These are phyloP conservation scores for Tolypocladium tundrense DNA, from an alignment of 2,329 filamentous ascomycete genomes.

Conservation along the genomic window DNA sequence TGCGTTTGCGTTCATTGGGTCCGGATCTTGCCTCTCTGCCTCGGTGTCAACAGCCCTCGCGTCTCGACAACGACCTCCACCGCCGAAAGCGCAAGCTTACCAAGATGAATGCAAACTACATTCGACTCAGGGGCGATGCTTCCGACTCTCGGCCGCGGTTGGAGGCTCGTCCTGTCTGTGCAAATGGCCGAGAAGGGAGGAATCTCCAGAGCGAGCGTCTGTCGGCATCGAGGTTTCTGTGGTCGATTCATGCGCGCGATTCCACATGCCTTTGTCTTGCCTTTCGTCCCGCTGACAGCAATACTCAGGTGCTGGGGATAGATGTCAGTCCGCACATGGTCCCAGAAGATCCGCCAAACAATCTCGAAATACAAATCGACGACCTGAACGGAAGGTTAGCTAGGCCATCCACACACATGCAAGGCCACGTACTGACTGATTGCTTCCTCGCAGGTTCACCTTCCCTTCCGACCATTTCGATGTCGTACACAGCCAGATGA, in stretches of 20 bases:
- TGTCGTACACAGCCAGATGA: conserved; percentile 67
- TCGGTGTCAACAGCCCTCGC: background rate
- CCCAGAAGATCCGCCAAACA: conserved; percentile 52
- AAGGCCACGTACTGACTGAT: background rate
- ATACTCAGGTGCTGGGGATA: conserved; percentile 54
- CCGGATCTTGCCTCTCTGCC: background rate
- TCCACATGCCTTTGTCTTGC: background rate
- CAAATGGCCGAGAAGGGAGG: background rate
- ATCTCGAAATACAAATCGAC: conserved; percentile 62
- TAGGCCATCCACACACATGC: background rate
- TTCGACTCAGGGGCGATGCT: background rate
- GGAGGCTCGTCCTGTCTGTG: background rate
- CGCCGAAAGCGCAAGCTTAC: background rate
- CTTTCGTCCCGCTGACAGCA: background rate
- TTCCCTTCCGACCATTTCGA: conserved; percentile 67
- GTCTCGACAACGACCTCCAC: background rate
- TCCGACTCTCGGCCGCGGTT: background rate
- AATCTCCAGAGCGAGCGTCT: background rate
- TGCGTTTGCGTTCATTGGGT: conserved; percentile 21
- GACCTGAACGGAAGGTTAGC: conserved; percentile 56
- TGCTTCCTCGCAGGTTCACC: conserved; percentile 38
- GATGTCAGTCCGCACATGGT: conserved; percentile 63
- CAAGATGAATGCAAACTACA: background rate
- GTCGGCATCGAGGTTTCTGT: background rate
- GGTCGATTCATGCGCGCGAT: background rate